Percentiles rank a stretch among this genome's conserved stretches.
phyloP scores from a whole-genome alignment of 2,329 filamentous ascomycete species.

The Tolypocladium tropicale region DNA sequence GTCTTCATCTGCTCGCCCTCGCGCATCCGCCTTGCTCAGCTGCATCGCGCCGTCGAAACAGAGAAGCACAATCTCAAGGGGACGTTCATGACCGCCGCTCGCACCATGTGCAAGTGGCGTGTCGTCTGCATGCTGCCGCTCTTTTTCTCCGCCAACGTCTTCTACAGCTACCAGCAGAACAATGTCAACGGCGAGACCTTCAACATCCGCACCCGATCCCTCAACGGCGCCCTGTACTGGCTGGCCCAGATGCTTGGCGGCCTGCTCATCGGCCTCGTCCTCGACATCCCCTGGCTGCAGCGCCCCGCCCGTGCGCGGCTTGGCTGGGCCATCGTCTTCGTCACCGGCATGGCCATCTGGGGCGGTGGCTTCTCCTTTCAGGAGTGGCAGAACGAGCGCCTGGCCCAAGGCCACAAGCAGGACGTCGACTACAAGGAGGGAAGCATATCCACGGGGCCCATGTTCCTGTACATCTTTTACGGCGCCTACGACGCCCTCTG shows the following conservation, averaged over 20 bases:
- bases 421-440: conserved; percentile 37
- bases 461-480: conserved; percentile 63
- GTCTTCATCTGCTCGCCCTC: conserved; percentile 37
- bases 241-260: conserved; percentile 44
- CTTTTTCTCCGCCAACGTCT: conserved; percentile 44
- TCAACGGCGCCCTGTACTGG: conserved; percentile 45
- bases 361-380: conserved; percentile 57
- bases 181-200: conserved; percentile 43
- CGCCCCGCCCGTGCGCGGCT: conserved; percentile 34
- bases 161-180: conserved; percentile 47
- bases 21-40: conserved; percentile 26
- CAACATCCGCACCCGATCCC: conserved; percentile 41
- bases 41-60: conserved; percentile 24
- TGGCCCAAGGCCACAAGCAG: conserved; percentile 27
- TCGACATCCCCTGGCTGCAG: conserved; percentile 31
- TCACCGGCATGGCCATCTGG: conserved; percentile 43
- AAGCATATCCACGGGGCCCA: conserved; percentile 45
- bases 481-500: conserved; percentile 58
- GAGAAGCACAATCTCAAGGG: conserved; percentile 27
- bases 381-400: conserved; percentile 36
- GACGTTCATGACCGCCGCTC: conserved; percentile 23
- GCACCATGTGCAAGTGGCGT: conserved; percentile 30
- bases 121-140: conserved; percentile 38
- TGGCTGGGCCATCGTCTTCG: conserved; percentile 35
- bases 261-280: conserved; percentile 31